These are phyloP conservation scores for Xylariaceae sp. DNA, from an alignment of 2,329 filamentous ascomycete species.

Conservation along the genomic window DNA sequence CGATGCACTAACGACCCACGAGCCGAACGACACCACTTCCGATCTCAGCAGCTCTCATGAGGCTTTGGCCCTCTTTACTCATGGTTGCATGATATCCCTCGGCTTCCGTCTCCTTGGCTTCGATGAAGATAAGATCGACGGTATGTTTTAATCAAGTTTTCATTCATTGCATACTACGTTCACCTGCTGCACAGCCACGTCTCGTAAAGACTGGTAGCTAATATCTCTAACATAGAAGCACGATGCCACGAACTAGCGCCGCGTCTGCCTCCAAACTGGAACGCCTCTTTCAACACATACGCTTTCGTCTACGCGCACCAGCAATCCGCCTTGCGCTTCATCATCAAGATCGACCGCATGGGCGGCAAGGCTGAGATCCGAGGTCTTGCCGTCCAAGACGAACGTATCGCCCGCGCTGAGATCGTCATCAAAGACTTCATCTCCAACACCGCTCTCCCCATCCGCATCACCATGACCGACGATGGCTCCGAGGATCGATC, in stretches of 20 bases:
- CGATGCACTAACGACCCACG: constrained; percentile 54
- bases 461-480: constrained; percentile 48
- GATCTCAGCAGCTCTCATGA: constrained; percentile 71
- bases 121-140: constrained; percentile 73
- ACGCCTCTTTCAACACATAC: constrained; percentile 64
- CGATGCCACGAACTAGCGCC: constrained; percentile 55
- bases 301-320: constrained; percentile 83
- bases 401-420: constrained; percentile 76
- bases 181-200: background rate
- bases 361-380: constrained; percentile 81
- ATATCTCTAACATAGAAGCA: constrained; percentile 41
- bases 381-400: constrained; percentile 73
- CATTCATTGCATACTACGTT: too few species aligned
- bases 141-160: too few species aligned
- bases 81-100: constrained; percentile 76
- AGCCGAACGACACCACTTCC: constrained; percentile 50
- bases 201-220: background rate
- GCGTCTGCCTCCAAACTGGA: constrained; percentile 75
- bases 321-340: constrained; percentile 79
- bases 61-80: constrained; percentile 76
- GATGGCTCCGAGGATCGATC: constrained; percentile 48
- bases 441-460: constrained; percentile 52
- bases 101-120: constrained; percentile 80
- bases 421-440: constrained; percentile 71
- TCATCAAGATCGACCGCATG: constrained; percentile 77